Percentiles rank a stretch among this genome's conserved stretches.
Conservation (phyloP, 257 asterid genomes). For the Petunia axillaris region DNA sequence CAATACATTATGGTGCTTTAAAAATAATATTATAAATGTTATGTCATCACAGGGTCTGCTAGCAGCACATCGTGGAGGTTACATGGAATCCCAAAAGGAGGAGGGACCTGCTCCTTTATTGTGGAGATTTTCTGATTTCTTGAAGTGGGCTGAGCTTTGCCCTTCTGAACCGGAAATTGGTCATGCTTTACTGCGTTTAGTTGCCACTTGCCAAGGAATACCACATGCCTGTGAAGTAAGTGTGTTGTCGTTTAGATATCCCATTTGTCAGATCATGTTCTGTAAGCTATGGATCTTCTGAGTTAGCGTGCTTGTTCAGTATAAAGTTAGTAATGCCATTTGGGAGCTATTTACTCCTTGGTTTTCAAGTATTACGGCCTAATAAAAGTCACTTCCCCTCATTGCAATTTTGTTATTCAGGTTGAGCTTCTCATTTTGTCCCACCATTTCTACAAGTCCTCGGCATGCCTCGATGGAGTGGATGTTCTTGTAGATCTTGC, state of each 20-base stretch:
- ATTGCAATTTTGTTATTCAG: conserved; percentile 48
- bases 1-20: neutral
- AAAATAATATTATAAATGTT: neutral
- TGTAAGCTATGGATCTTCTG: conserved; percentile 9
- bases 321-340: neutral
- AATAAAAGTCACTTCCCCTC: neutral
- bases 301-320: conserved; percentile 8
- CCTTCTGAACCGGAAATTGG: conserved; percentile 95
- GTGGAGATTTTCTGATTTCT: conserved; percentile 96
- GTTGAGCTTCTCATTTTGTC: conserved; percentile 97
- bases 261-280: conserved; percentile 9
- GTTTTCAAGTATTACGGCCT: neutral
- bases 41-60: conserved; percentile 70
- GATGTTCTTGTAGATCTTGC: conserved; percentile 99
- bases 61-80: conserved; percentile 99
- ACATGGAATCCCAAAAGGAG: conserved; percentile 96
- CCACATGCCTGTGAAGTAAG: conserved; percentile 99
- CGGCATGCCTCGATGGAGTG: conserved; percentile 97
- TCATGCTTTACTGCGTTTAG: conserved; percentile 94
- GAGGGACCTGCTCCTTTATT: conserved; percentile 99
- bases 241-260: neutral
- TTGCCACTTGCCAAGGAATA: conserved; percentile 96
- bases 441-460: conserved; percentile 97
- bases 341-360: conserved; percentile 7
- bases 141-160: conserved; percentile 99